Percentiles rank a stretch among this genome's conserved stretches.
These are phyloP conservation scores for Penicillium diatomitis DNA, from an alignment of 495 filamentous ascomycete species.

Conservation along the genomic window DNA sequence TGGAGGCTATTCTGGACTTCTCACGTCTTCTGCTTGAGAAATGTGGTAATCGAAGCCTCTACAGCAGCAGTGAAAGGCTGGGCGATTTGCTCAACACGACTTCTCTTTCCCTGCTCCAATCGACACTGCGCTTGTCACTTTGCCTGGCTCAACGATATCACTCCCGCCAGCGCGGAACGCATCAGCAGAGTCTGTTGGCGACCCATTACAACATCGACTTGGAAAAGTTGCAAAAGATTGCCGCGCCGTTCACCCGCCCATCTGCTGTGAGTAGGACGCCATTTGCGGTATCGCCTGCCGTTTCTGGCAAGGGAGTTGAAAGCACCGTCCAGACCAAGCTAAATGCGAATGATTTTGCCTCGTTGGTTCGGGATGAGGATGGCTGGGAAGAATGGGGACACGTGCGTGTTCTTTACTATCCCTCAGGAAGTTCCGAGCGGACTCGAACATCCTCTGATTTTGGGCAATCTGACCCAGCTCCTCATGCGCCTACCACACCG, in stretches of 20 bases:
- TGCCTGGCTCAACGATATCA: constrained; percentile 88
- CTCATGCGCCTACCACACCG: constrained; percentile 37
- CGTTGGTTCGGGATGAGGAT: constrained; percentile 49
- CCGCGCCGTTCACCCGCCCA: constrained; percentile 72
- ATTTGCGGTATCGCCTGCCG: constrained; percentile 35
- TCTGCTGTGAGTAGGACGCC: constrained; percentile 28
- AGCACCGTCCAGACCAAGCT: constrained; percentile 44
- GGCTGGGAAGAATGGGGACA: constrained; percentile 61
- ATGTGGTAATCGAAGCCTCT: constrained; percentile 95
- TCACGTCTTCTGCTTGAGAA: constrained; percentile 81
- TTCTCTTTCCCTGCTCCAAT: constrained; percentile 62
- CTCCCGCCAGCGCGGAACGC: constrained; percentile 62
- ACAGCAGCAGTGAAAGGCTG: constrained; percentile 81
- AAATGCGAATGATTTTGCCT: constrained; percentile 67
- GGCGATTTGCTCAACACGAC: constrained; percentile 83
- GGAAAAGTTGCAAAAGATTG: constrained; percentile 73
- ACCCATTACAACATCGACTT: constrained; percentile 94
- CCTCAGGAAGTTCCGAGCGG: constrained; percentile 25
- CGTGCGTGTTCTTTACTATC: constrained; percentile 59
- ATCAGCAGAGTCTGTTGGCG: constrained; percentile 64
- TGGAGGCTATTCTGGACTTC: constrained; percentile 74
- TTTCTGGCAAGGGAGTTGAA: constrained; percentile 63
- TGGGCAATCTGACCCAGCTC: constrained; percentile 16
- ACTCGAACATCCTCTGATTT: constrained; percentile 19
- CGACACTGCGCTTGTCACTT: constrained; percentile 65